phyloP scores from a whole-genome alignment of 2,329 filamentous ascomycete species.

The Verticillium isaacii region DNA sequence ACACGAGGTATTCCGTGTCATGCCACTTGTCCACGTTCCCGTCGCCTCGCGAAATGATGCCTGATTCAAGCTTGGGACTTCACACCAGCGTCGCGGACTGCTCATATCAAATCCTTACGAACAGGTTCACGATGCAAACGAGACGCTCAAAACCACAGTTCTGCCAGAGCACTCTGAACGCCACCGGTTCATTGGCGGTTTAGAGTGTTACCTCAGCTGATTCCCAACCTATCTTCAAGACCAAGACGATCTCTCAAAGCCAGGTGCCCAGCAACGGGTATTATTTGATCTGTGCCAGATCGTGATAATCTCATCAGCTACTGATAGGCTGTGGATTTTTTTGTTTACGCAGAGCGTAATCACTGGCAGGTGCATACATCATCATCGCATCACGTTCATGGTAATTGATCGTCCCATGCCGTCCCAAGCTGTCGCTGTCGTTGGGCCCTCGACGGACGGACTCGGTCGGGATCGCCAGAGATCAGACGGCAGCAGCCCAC shows the following conservation, averaged over 20 bases:
- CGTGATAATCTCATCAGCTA: neutral
- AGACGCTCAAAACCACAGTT: too few species aligned
- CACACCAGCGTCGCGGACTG: too few species aligned
- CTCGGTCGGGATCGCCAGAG: neutral
- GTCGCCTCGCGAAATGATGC: too few species aligned
- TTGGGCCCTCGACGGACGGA: neutral
- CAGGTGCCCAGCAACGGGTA: constrained; percentile 16
- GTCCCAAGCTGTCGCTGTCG: neutral
- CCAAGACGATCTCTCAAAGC: constrained; percentile 15
- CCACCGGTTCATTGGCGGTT: neutral
- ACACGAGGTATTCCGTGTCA: neutral
- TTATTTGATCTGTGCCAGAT: constrained; percentile 11
- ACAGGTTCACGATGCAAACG: too few species aligned
- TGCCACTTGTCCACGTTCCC: neutral
- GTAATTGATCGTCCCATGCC: neutral
- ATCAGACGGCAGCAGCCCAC: neutral
- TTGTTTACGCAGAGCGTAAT: constrained; percentile 2
- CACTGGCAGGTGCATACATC: neutral
- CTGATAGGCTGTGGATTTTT: neutral
- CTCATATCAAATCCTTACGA: too few species aligned
- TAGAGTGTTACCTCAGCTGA: constrained; percentile 14
- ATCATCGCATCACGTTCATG: neutral
- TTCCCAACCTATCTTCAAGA: constrained; percentile 15
- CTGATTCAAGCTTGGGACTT: too few species aligned
- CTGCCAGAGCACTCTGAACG: neutral